Percentiles rank a stretch among this genome's conserved stretches.
These are phyloP conservation scores for Hysterangium stoloniferum DNA, from an alignment of 768 basidiomycete genomes.

Conservation along the genomic window DNA sequence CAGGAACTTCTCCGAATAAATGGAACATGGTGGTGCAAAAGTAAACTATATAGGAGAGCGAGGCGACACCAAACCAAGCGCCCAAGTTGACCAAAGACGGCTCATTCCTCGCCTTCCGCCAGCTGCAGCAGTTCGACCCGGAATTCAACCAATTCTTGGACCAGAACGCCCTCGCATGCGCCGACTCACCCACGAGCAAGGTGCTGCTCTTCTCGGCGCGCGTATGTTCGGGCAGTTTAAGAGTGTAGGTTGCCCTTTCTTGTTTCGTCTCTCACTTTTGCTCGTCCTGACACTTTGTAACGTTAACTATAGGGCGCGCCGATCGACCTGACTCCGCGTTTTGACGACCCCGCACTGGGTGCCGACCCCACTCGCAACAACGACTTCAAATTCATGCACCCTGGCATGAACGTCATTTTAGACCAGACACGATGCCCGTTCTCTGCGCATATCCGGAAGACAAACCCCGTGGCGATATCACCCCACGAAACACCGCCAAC, in stretches of 20 bases:
- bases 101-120: too few relatives aligned
- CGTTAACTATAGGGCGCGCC: slow-evolving; percentile 23
- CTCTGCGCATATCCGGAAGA: slow-evolving; percentile 41
- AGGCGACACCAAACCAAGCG: too few relatives aligned
- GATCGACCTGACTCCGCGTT: slow-evolving; percentile 20
- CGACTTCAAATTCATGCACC: slow-evolving; percentile 23
- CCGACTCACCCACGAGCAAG: too few relatives aligned
- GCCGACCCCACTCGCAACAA: slow-evolving; percentile 22
- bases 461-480: slow-evolving; percentile 29
- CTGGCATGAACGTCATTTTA: slow-evolving; percentile 15
- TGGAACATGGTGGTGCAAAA: too few relatives aligned
- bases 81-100: too few relatives aligned
- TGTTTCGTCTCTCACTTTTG: neutral
- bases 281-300: slow-evolving; percentile 16
- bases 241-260: neutral
- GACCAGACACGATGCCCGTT: slow-evolving; percentile 31
- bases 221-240: too few relatives aligned
- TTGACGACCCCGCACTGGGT: slow-evolving; percentile 21
- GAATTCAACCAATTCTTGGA: too few relatives aligned
- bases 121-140: too few relatives aligned
- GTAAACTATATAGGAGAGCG: too few relatives aligned
- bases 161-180: too few relatives aligned
- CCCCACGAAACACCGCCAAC: slow-evolving; percentile 1
- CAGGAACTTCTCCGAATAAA: too few relatives aligned
- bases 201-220: too few relatives aligned